phyloP scores from a whole-genome alignment of 371 early-diverging fungal species.

The Scutellospora calospora region DNA sequence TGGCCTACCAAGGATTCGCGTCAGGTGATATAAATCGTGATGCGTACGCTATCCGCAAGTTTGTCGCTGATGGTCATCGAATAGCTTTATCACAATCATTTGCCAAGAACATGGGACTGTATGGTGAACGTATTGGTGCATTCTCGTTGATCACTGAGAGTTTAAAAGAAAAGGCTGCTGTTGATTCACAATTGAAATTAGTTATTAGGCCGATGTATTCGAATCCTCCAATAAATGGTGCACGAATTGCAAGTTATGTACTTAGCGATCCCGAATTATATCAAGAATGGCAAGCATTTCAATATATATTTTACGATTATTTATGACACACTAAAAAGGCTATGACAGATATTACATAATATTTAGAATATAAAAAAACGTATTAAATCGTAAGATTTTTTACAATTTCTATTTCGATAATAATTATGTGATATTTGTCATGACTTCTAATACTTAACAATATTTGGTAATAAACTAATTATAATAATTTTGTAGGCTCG shows the following conservation, averaged over 20 bases:
- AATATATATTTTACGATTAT: too few species aligned
- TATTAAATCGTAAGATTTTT: too few species aligned
- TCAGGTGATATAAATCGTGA: constrained; percentile 92
- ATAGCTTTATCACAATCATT: constrained; percentile 95
- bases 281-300: constrained; percentile 77
- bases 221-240: constrained; percentile 96
- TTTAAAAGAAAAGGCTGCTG: constrained; percentile 83
- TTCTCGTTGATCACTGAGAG: constrained; percentile 88
- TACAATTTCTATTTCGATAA: not conserved
- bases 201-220: constrained; percentile 98
- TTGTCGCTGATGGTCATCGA: constrained; percentile 82
- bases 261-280: constrained; percentile 81
- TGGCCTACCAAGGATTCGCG: constrained; percentile 99
- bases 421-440: not conserved
- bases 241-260: constrained; percentile 92
- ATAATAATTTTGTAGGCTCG: constrained; percentile 55
- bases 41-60: constrained; percentile 95
- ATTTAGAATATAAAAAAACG: too few species aligned
- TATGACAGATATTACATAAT: too few species aligned
- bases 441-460: too few species aligned
- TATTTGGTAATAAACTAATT: too few species aligned
- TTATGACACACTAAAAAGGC: too few species aligned
- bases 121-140: constrained; percentile 98
- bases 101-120: constrained; percentile 99
- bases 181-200: constrained; percentile 95